A percentile compares a stretch with the other conserved stretches of the same genome.
These are phyloP conservation scores for Tylopilus plumbeoviolaceoides DNA, from an alignment of 768 basidiomycete species.

Conservation along the genomic window DNA sequence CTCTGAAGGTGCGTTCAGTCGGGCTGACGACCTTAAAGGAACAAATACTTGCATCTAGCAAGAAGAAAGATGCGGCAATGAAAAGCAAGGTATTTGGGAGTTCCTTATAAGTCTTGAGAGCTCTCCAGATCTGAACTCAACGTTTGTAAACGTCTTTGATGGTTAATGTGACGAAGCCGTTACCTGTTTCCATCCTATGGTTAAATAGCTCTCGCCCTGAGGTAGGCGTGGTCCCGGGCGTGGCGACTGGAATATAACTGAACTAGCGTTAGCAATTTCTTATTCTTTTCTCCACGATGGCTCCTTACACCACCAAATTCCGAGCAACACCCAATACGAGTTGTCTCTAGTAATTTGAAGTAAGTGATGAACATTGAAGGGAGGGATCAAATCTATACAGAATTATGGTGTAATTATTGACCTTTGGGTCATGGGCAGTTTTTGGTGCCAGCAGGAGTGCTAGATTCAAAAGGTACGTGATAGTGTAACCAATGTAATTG, in stretches of 20 bases:
- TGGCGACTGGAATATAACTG: constrained; percentile 80
- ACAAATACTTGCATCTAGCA: constrained; percentile 57
- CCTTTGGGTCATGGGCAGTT: constrained; percentile 46
- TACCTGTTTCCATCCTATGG: constrained; percentile 85
- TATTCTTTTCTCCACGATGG: background rate
- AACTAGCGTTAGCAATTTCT: background rate
- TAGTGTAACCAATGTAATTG: constrained; percentile 72
- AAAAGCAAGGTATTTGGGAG: constrained; percentile 82
- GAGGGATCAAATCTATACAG: constrained; percentile 41
- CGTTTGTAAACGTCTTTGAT: background rate
- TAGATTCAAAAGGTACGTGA: constrained; percentile 60
- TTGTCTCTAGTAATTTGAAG: constrained; percentile 46
- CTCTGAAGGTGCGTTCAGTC: constrained; percentile 42
- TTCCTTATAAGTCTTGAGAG: constrained; percentile 68
- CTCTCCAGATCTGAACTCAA: constrained; percentile 62
- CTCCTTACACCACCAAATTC: constrained; percentile 84
- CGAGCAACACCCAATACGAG: constrained; percentile 71
- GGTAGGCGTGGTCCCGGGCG: constrained; percentile 78
- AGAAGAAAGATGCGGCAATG: constrained; percentile 67
- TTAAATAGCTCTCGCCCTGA: constrained; percentile 70
- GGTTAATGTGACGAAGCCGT: background rate
- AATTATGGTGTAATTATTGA: constrained; percentile 71
- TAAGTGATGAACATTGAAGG: too few species aligned
- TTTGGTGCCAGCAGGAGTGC: constrained; percentile 58
- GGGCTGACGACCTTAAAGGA: background rate